A percentile compares a stretch with the other conserved stretches of the same genome.
Conservation (phyloP, 108 stramenopile species). For the Cyclotella choctawhatcheeana region DNA sequence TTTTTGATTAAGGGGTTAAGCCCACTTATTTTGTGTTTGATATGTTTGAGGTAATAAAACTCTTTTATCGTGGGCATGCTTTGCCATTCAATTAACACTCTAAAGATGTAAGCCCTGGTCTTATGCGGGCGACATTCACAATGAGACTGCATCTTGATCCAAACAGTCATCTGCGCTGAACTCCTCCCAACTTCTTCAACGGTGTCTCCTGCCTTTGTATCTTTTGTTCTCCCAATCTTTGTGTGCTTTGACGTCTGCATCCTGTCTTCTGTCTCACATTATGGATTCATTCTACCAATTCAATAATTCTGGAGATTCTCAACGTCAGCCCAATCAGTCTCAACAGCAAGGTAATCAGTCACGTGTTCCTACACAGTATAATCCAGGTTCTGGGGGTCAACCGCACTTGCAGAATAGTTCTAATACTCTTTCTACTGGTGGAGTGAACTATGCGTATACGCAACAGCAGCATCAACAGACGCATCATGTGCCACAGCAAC, state of each 20-base stretch:
- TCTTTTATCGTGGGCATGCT: no score
- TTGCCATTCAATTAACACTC: no score
- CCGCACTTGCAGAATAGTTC: background rate
- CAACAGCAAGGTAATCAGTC: conserved; percentile 1
- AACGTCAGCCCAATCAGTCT: background rate
- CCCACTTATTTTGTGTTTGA: no score
- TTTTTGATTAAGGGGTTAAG: no score
- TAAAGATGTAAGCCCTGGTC: no score
- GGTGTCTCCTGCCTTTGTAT: background rate
- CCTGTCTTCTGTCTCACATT: background rate
- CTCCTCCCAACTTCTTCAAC: background rate
- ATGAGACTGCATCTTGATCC: no score
- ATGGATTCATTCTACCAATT: conserved; percentile 33
- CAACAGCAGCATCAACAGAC: conserved; percentile 9
- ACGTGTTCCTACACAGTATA: conserved; percentile 7
- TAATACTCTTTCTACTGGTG: background rate
- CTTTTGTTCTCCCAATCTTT: conserved; percentile 3
- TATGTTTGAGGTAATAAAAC: no score
- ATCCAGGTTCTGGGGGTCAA: conserved; percentile 9
- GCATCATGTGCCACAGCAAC: conserved; percentile 19
- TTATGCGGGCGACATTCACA: no score
- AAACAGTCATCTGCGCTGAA: conserved; percentile 2
- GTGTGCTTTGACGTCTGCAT: background rate
- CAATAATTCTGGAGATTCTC: conserved; percentile 16
- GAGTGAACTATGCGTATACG: conserved; percentile 1